Evolutionary conservation across 345 rosid species (phyloP), one percentile per base, ranked within the genome.

Genomic region (Citrus sp.): DNA sequence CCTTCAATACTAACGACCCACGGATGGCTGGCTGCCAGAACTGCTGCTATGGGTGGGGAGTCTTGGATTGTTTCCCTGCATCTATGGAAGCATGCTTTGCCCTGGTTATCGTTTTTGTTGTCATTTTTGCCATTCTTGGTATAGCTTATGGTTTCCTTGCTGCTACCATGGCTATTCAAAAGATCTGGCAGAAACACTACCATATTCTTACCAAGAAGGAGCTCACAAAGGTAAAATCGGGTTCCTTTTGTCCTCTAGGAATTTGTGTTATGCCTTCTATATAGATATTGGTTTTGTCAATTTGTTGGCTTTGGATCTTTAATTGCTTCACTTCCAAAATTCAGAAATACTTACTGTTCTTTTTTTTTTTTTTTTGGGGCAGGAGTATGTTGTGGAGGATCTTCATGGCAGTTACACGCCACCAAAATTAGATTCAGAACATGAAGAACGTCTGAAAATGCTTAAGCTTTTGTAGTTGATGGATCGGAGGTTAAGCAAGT

Each of bases 11-110:
- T 73, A 94, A 89, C 66, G 97, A 96, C 73, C 95, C 98, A 28
- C 85, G 93, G 72, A 94, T 93, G 97, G 95, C 92, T 73, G 94
- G 95, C 64, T 93, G 99, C 84, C 98, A 92, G 83, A 92, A 93
- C 81, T 92, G 98, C 89, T 96, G 97, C 81, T 96, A 96, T 74
- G 98, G 99, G 55, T 92, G 98, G 99, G 98, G 98, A 49, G 86
- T 93, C 82, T 87, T 95, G 85, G 98, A 95, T 79, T 92, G 97
- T 80, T 96, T 96, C 85, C 99, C 98, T 67, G 97, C 97, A 27
- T 92, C 98, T 3, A 85, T 96, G 97, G 99, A 96, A 84, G 98
- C 97, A 32, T 91, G 97, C 81, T 92, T 96, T 80, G 95, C 95
- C 27, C 86, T 94, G 67, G 92, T 90, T 62, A 35, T 94, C 56